These are phyloP conservation scores for barley (Hordeum vulgare) DNA, from an alignment of 176 grass and related monocot species.

Conservation along the genomic window DNA sequence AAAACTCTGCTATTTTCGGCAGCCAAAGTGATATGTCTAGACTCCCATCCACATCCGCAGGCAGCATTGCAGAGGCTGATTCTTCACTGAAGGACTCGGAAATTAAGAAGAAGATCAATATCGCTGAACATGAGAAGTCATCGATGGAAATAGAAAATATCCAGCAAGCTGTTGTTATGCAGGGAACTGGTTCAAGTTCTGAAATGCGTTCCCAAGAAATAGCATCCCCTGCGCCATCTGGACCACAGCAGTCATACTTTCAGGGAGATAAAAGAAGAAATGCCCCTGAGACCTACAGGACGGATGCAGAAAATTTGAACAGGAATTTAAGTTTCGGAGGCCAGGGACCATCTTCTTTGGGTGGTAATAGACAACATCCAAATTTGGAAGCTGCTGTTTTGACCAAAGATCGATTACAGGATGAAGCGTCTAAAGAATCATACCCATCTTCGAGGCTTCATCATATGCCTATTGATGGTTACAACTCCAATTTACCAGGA, in stretches of 20 bases:
- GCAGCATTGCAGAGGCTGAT: slow-evolving; percentile 69
- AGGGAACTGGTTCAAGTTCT: slow-evolving; percentile 32
- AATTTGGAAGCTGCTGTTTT: slow-evolving; percentile 28
- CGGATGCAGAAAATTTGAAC: slow-evolving; percentile 38
- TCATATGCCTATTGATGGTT: slow-evolving; percentile 41
- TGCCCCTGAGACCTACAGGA: slow-evolving; percentile 20
- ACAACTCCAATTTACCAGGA: slow-evolving; percentile 37
- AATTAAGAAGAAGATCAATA: slow-evolving; percentile 63
- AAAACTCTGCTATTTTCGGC: slow-evolving; percentile 53
- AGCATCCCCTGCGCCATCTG: slow-evolving; percentile 21
- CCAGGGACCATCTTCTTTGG: slow-evolving; percentile 37
- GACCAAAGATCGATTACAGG: slow-evolving; percentile 14
- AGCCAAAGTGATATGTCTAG: slow-evolving; percentile 51
- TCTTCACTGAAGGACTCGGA: slow-evolving; percentile 58
- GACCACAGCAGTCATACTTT: slow-evolving; percentile 24
- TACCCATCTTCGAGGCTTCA: slow-evolving; percentile 12
- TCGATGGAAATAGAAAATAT: slow-evolving; percentile 44
- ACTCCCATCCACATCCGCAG: slow-evolving; percentile 56
- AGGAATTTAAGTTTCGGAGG: slow-evolving; percentile 33
- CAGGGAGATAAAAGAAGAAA: slow-evolving; percentile 37
- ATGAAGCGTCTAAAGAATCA: slow-evolving; percentile 47
- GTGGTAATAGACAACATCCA: slow-evolving; percentile 24
- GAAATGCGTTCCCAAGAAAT: slow-evolving; percentile 42
- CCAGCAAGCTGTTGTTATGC: slow-evolving; percentile 35
- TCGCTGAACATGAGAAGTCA: slow-evolving; percentile 49